Evolutionary conservation across 495 filamentous ascomycete species (phyloP).

Genomic region (Trichoderma reesei): DNA sequence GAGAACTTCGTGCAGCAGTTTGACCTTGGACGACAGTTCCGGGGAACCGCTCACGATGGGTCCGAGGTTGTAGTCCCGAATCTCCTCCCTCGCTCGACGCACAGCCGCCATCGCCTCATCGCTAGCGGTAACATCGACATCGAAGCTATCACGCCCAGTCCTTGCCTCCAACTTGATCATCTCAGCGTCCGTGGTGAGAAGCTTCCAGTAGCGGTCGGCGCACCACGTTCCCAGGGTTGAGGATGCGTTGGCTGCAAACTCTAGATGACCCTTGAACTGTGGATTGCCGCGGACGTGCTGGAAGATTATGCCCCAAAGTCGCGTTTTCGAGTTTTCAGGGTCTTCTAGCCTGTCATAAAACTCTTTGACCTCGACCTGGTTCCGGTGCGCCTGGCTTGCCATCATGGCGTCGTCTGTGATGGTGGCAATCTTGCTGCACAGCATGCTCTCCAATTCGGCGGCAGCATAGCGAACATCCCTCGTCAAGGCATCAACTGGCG

Average conservation of each 20-base stretch:
- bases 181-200: constrained; percentile 59
- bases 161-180: constrained; percentile 50
- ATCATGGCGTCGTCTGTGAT: constrained; percentile 41
- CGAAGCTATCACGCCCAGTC: constrained; percentile 33
- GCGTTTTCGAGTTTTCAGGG: constrained; percentile 47
- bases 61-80: not conserved
- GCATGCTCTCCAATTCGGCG: constrained; percentile 64
- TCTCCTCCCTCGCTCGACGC: not conserved
- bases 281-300: constrained; percentile 42
- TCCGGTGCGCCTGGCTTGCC: not conserved
- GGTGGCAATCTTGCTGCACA: constrained; percentile 78
- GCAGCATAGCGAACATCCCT: constrained; percentile 58
- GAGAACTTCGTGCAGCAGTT: constrained; percentile 49
- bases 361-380: constrained; percentile 43
- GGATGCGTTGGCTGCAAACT: constrained; percentile 45
- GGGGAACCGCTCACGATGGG: not conserved
- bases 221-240: constrained; percentile 77
- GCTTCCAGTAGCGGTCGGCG: constrained; percentile 70
- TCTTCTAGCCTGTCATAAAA: constrained; percentile 43
- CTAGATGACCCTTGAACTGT: constrained; percentile 49
- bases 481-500: constrained; percentile 77
- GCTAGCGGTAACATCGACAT: not conserved
- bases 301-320: constrained; percentile 49
- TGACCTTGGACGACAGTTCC: constrained; percentile 64
- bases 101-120: constrained; percentile 7